These are phyloP conservation scores for Ampelocalamus luodianensis DNA, from an alignment of 176 grass and related monocot genomes.

Conservation along the genomic window DNA sequence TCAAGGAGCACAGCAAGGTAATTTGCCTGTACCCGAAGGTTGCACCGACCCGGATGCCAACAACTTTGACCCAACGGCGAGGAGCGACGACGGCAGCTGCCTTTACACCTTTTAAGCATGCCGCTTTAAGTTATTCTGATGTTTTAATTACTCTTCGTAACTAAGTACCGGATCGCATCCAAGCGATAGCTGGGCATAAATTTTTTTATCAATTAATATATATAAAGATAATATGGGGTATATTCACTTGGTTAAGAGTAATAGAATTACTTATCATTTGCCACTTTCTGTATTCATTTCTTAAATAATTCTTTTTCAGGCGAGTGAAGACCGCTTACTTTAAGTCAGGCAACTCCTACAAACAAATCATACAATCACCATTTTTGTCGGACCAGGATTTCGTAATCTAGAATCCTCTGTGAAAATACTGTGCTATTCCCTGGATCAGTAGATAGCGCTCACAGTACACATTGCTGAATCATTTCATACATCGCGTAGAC, in stretches of 20 bases:
- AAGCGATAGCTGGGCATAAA: conserved; percentile 41
- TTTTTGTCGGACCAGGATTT: too few species aligned
- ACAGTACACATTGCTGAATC: too few species aligned
- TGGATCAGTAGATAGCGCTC: too few species aligned
- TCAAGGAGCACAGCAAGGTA: conserved; percentile 65
- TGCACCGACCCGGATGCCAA: conserved; percentile 64
- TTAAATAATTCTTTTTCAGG: neutral
- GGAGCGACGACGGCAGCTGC: conserved; percentile 87
- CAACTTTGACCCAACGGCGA: conserved; percentile 82
- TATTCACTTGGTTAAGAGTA: neutral
- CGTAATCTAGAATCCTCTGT: too few species aligned
- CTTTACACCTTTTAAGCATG: conserved; percentile 61
- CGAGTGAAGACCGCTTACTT: neutral
- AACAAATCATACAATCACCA: neutral
- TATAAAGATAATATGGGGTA: conserved; percentile 10
- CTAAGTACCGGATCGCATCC: conserved; percentile 28
- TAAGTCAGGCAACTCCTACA: neutral
- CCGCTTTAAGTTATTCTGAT: conserved; percentile 32
- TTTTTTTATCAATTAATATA: conserved; percentile 46
- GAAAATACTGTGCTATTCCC: too few species aligned
- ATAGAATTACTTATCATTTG: neutral
- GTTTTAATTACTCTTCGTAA: conserved; percentile 37
- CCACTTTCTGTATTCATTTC: neutral
- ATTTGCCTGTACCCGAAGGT: conserved; percentile 74
- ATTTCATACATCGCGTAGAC: too few species aligned